These are phyloP conservation scores for Solanum etuberosum DNA, from an alignment of 257 asterid species.

Conservation along the genomic window DNA sequence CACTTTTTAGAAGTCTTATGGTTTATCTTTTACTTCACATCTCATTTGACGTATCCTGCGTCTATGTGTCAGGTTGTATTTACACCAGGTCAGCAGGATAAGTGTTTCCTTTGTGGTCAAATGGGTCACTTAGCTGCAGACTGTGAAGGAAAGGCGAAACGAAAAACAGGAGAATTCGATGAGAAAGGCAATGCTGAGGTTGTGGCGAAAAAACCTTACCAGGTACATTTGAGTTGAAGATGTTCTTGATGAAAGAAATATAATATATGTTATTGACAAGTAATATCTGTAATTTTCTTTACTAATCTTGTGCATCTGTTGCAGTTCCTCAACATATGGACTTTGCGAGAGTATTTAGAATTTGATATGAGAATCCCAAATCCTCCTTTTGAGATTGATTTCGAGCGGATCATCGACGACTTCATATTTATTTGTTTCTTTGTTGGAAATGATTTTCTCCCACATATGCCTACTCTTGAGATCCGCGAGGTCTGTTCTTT, in stretches of 20 bases:
- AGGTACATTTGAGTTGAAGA: slow-evolving; percentile 31
- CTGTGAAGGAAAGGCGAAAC: slow-evolving; percentile 92
- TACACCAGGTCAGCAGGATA: slow-evolving; percentile 94
- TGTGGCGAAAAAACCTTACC: slow-evolving; percentile 84
- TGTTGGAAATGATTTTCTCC: slow-evolving; percentile 95
- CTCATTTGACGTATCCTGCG: background rate
- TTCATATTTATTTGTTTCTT: slow-evolving; percentile 95
- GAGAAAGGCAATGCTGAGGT: slow-evolving; percentile 74
- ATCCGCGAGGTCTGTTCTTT: slow-evolving; percentile 77
- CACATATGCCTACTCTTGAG: slow-evolving; percentile 99
- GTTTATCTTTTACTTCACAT: background rate
- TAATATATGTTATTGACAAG: background rate
- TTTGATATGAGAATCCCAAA: slow-evolving; percentile 89
- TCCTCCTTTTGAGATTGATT: slow-evolving; percentile 66
- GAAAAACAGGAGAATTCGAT: slow-evolving; percentile 93
- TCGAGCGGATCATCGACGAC: slow-evolving; percentile 82
- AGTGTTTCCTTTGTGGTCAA: slow-evolving; percentile 96
- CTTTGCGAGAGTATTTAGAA: slow-evolving; percentile 89
- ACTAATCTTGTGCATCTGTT: background rate
- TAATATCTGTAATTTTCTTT: background rate
- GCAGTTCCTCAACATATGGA: slow-evolving; percentile 94
- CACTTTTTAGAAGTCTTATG: background rate
- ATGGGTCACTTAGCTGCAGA: slow-evolving; percentile 88
- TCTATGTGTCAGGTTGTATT: slow-evolving; percentile 57
- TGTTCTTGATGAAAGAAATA: background rate